These are phyloP conservation scores for Termitomyces sp. DNA, from an alignment of 768 basidiomycete genomes.

Conservation along the genomic window DNA sequence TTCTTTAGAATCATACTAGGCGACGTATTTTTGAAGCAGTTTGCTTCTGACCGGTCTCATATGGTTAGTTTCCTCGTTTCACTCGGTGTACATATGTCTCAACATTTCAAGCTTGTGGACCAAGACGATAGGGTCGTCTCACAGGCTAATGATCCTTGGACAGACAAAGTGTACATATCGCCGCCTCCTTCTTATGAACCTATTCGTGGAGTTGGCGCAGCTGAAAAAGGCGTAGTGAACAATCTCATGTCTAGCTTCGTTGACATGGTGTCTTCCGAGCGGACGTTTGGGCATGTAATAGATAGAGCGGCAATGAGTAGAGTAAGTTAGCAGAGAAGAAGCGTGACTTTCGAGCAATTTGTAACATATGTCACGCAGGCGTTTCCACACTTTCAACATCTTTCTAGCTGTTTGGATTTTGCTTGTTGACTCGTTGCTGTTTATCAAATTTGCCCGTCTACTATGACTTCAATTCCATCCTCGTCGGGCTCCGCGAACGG, in stretches of 20 bases:
- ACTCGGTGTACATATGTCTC: background rate
- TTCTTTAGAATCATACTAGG: slow-evolving; percentile 58
- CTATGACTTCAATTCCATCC: slow-evolving; percentile 33
- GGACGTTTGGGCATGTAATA: slow-evolving; percentile 37
- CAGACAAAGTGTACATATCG: slow-evolving; percentile 26
- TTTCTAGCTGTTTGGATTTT: slow-evolving; percentile 8
- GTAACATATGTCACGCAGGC: slow-evolving; percentile 15
- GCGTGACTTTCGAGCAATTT: slow-evolving; percentile 3
- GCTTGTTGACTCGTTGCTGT: slow-evolving; percentile 7
- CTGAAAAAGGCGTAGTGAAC: slow-evolving; percentile 30
- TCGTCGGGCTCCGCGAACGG: slow-evolving; percentile 47
- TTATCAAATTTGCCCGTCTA: slow-evolving; percentile 1
- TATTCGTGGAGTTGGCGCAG: slow-evolving; percentile 40
- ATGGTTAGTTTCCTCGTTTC: slow-evolving; percentile 41
- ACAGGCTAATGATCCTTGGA: background rate
- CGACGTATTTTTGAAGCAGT: slow-evolving; percentile 43
- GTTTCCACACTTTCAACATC: slow-evolving; percentile 9
- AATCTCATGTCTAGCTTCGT: slow-evolving; percentile 62
- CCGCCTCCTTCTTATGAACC: slow-evolving; percentile 45
- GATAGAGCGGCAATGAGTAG: slow-evolving; percentile 15
- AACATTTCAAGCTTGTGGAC: slow-evolving; percentile 4
- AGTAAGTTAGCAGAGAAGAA: background rate
- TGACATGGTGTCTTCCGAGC: slow-evolving; percentile 30
- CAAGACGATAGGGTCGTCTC: background rate
- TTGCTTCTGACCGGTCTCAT: slow-evolving; percentile 73